A percentile compares a stretch with the other conserved stretches of the same genome.
These are phyloP conservation scores for Babesia gibsoni DNA, from an alignment of 169 alveolate species.

Conservation along the genomic window DNA sequence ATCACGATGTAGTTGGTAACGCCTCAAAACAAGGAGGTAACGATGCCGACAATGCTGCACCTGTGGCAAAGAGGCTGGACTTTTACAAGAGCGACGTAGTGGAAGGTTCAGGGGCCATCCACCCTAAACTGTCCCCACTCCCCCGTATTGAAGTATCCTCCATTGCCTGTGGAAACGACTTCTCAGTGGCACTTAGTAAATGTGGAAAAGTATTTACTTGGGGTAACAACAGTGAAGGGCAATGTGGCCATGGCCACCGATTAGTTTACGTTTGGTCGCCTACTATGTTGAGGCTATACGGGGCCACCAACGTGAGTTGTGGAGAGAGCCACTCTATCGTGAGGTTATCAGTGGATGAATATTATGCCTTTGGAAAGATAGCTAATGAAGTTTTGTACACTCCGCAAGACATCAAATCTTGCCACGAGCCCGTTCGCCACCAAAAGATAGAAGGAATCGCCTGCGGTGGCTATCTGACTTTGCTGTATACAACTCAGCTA, in stretches of 20 bases:
- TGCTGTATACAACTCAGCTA: conserved; percentile 48
- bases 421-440: conserved; percentile 7
- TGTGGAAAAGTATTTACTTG: conserved; percentile 49
- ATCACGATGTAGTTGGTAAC: too few species aligned
- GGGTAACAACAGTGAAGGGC: conserved; percentile 65
- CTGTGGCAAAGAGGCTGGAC: conserved; percentile 12
- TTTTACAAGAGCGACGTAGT: neutral
- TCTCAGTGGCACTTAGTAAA: conserved; percentile 34
- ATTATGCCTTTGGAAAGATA: conserved; percentile 44
- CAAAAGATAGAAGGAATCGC: conserved; percentile 35
- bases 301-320: conserved; percentile 14
- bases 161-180: conserved; percentile 59
- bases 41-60: neutral
- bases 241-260: conserved; percentile 65
- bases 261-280: conserved; percentile 40
- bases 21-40: neutral
- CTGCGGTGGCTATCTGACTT: conserved; percentile 41
- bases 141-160: conserved; percentile 8
- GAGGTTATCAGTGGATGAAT: conserved; percentile 20
- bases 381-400: conserved; percentile 26
- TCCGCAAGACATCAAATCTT: conserved; percentile 31
- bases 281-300: conserved; percentile 7
- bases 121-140: neutral
- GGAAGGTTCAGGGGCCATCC: neutral
- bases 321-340: conserved; percentile 28